A percentile compares a stretch with the other conserved stretches of the same genome.
Conservation (phyloP, 2,329 filamentous ascomycete genomes). For the Pseudogymnoascus sp. region DNA sequence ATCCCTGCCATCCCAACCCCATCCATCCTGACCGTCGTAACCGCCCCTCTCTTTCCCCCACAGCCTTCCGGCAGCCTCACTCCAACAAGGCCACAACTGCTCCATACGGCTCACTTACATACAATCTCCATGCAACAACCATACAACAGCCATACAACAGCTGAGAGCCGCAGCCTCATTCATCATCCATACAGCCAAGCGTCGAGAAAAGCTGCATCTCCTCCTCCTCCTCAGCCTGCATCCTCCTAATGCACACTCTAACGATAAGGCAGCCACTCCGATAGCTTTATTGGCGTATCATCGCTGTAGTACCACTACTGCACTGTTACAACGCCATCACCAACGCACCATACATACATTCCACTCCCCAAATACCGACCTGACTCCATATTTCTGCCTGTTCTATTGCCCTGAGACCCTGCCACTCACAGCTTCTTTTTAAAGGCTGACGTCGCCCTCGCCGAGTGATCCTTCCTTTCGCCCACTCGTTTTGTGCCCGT, state of each 20-base stretch:
- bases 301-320: conserved; percentile 4
- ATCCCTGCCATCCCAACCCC: background rate
- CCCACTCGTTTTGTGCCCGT: background rate
- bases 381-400: conserved; percentile 8
- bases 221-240: background rate
- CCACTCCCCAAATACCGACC: background rate
- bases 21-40: background rate
- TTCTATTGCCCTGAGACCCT: background rate
- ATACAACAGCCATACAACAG: background rate
- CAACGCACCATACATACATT: conserved; percentile 5
- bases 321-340: background rate
- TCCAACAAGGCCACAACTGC: background rate
- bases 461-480: background rate
- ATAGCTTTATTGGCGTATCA: background rate
- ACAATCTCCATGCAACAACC: background rate
- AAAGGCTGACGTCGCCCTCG: background rate
- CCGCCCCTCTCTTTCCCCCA: background rate
- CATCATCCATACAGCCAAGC: background rate
- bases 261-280: background rate
- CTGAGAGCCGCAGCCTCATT: background rate
- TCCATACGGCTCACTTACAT: background rate
- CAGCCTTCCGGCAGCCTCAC: background rate
- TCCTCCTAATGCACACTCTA: background rate
- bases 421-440: conserved; percentile 1
- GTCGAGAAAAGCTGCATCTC: background rate